A percentile compares a stretch with the other conserved stretches of the same genome.
Evolutionary conservation across 73 alveolate genomes (phyloP).

Genomic region (Paraurostyla sp.): DNA sequence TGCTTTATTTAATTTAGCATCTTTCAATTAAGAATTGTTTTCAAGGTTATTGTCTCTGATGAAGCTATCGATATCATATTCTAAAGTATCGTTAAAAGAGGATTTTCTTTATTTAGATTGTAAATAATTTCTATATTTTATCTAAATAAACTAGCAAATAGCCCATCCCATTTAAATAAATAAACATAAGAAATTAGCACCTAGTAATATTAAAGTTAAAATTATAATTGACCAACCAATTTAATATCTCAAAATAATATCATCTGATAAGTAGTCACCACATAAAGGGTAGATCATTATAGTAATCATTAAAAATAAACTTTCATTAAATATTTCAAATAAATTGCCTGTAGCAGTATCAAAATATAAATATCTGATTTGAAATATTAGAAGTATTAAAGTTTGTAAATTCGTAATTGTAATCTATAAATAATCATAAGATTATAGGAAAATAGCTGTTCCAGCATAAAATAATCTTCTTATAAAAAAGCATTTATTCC

Average conservation of each 20-base stretch:
- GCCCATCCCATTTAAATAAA: background rate
- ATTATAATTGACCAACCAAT: conserved; percentile 9
- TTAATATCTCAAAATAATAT: background rate
- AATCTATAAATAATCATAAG: background rate
- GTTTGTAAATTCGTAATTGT: background rate
- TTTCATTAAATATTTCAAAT: background rate
- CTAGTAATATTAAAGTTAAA: background rate
- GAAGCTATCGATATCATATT: too few species aligned
- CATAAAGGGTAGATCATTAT: background rate
- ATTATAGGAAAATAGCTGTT: background rate
- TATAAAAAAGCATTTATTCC: background rate
- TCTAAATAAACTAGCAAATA: too few species aligned
- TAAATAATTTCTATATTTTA: too few species aligned
- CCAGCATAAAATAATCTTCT: background rate
- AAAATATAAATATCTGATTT: background rate
- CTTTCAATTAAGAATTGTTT: too few species aligned
- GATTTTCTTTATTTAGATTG: too few species aligned
- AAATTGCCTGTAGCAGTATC: background rate
- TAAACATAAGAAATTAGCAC: background rate
- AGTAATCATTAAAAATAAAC: background rate
- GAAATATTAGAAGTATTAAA: background rate
- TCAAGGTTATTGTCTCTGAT: too few species aligned
- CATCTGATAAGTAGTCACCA: background rate
- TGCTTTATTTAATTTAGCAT: too few species aligned
- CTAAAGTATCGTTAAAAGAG: too few species aligned